Evolutionary conservation across 108 stramenopile species (phyloP), one percentile per base, ranked within the genome.

Genomic region (Discostella stelligeroides): DNA sequence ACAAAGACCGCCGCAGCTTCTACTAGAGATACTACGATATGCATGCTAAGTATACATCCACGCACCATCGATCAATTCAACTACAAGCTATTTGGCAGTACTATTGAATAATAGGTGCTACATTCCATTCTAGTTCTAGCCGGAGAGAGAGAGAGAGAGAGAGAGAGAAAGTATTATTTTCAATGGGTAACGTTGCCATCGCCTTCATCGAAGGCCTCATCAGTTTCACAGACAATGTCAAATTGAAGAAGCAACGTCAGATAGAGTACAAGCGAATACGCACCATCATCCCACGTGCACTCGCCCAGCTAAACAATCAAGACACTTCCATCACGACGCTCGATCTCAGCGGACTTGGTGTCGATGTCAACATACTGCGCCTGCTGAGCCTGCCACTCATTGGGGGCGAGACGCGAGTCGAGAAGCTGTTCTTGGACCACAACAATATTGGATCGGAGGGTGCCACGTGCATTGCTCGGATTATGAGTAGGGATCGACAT

Each of bases 151-250:
- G n/a, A n/a, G n/a, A n/a, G n/a, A n/a, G n/a, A n/a, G n/a, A n/a
- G n/a, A n/a, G n/a, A n/a, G n/a, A n/a, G n/a, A n/a, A n/a, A n/a
- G n/a, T n/a, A n/a, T n/a, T n/a, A n/a, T n/a, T n/a, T n/a, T n/a
- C n/a, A n/a, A 76, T 76, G 75, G 75, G 75, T 0, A 76, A 76
- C 43, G 62, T 76, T 0, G 75, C 75, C 25, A 66, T 75, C 0
- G 58, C 73, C 40, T 67, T 67, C 28, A 60, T 67, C 41, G 62
- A 62, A 7, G 40, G 30, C 47, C 24, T 61, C 10, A 41, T 76
- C 2, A 23, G 28, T 6, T 49, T 62, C 60, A 43, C 60, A 0
- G 75, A 76, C 46, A 61, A 55, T 34, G 18, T 68, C 21, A 49
- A 49, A 23, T 49, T 60, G 17, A 62, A 68, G 50, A 39, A 58